Percentiles rank a stretch among this genome's conserved stretches.
Evolutionary conservation across 495 filamentous ascomycete genomes (phyloP).

Genomic region (Annulohypoxylon stygium): DNA sequence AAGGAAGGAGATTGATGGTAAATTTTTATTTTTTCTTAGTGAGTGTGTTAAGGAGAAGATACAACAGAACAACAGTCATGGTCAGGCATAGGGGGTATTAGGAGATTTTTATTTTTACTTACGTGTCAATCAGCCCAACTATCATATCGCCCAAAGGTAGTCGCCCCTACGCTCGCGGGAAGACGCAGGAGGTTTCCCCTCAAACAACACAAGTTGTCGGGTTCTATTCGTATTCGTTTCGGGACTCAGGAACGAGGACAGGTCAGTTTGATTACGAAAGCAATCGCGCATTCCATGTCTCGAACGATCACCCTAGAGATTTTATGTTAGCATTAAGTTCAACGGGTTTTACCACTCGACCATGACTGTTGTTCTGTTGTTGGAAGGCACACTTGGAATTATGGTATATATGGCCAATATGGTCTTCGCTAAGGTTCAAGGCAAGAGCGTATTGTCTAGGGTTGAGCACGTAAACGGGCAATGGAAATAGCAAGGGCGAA

Average conservation of each 20-base stretch:
- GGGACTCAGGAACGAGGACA: too few species aligned
- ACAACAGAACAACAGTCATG: conserved; percentile 9
- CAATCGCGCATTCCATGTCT: background rate
- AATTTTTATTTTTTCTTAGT: background rate
- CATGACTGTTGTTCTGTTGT: conserved; percentile 15
- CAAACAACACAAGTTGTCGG: too few species aligned
- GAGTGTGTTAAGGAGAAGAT: background rate
- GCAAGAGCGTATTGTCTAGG: background rate
- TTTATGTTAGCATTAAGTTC: conserved; percentile 9
- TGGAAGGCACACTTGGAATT: conserved; percentile 7
- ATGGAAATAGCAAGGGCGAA: background rate
- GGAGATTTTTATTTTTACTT: background rate
- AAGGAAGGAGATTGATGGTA: background rate
- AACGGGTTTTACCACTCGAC: background rate
- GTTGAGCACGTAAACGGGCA: background rate
- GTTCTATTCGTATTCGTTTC: too few species aligned
- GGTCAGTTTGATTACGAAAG: too few species aligned
- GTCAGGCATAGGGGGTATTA: background rate
- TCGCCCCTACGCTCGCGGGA: too few species aligned
- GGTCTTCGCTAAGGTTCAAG: background rate
- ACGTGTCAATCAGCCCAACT: background rate
- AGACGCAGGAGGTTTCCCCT: too few species aligned
- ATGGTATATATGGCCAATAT: background rate
- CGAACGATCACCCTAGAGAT: conserved; percentile 1
- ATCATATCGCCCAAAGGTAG: too few species aligned